Evolutionary conservation across 768 basidiomycete genomes (phyloP).

Genomic region (Tulasnella sp.): DNA sequence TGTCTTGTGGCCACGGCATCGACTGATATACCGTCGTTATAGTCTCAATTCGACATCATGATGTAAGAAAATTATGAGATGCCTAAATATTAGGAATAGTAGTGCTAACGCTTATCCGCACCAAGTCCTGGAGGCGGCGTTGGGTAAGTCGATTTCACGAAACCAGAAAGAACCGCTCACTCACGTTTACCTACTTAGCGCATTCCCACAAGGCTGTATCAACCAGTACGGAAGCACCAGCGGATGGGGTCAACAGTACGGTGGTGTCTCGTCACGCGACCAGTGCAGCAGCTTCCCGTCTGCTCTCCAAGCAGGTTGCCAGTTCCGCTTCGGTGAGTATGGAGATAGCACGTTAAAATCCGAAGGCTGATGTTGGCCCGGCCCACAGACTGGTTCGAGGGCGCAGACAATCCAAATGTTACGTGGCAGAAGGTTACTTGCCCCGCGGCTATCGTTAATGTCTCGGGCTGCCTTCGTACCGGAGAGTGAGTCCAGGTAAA

Average conservation of each 20-base stretch:
- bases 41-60: slow-evolving; percentile 13
- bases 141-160: slow-evolving; percentile 7
- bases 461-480: slow-evolving; percentile 24
- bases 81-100: not conserved
- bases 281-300: slow-evolving; percentile 26
- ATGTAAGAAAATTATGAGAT: not conserved
- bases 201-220: slow-evolving; percentile 25
- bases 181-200: not conserved
- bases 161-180: not conserved
- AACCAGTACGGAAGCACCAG: slow-evolving; percentile 25
- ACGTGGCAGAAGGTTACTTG: slow-evolving; percentile 26
- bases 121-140: slow-evolving; percentile 26
- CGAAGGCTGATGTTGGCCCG: not conserved
- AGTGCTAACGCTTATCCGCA: not conserved
- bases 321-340: slow-evolving; percentile 25
- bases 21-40: not conserved
- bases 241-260: not conserved
- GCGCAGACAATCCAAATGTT: slow-evolving; percentile 23
- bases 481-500: slow-evolving; percentile 5
- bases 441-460: slow-evolving; percentile 25
- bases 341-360: not conserved
- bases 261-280: slow-evolving; percentile 24
- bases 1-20: not conserved
- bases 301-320: slow-evolving; percentile 27
- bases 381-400: slow-evolving; percentile 23